phyloP scores from a whole-genome alignment of 768 basidiomycete species.

The Termitomyces sp. region DNA sequence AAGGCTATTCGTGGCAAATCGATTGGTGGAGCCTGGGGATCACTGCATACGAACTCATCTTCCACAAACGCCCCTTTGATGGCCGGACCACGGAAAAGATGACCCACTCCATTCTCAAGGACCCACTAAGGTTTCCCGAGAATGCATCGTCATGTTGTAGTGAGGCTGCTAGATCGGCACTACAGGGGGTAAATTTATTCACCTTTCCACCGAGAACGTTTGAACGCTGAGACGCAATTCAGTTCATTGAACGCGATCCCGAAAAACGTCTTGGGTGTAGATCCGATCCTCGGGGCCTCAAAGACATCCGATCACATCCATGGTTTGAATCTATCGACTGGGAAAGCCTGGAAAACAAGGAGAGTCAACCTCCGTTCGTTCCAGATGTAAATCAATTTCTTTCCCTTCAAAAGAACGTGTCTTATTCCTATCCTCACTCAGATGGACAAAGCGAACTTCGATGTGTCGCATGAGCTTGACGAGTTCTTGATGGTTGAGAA shows the following conservation, averaged over 20 bases:
- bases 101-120: slow-evolving; percentile 80
- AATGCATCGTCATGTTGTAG: slow-evolving; percentile 57
- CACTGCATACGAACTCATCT: slow-evolving; percentile 86
- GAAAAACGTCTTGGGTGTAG: slow-evolving; percentile 77
- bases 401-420: not conserved
- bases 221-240: slow-evolving; percentile 12
- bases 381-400: slow-evolving; percentile 70
- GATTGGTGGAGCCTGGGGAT: slow-evolving; percentile 98
- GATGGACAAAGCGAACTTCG: slow-evolving; percentile 98
- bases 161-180: slow-evolving; percentile 55
- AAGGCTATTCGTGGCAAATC: slow-evolving; percentile 88
- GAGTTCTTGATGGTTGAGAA: slow-evolving; percentile 98
- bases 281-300: slow-evolving; percentile 60
- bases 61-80: slow-evolving; percentile 80
- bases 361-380: slow-evolving; percentile 74
- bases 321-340: slow-evolving; percentile 87
- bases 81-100: slow-evolving; percentile 87
- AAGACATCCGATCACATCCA: slow-evolving; percentile 74
- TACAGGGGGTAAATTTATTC: slow-evolving; percentile 54
- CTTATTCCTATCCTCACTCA: slow-evolving; percentile 25
- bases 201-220: slow-evolving; percentile 3
- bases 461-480: slow-evolving; percentile 94
- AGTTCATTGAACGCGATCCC: slow-evolving; percentile 86
- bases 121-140: slow-evolving; percentile 74
- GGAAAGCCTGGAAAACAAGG: slow-evolving; percentile 68